These are phyloP conservation scores for Fennellomyces sp. DNA, from an alignment of 371 early-diverging fungal species.

Conservation along the genomic window DNA sequence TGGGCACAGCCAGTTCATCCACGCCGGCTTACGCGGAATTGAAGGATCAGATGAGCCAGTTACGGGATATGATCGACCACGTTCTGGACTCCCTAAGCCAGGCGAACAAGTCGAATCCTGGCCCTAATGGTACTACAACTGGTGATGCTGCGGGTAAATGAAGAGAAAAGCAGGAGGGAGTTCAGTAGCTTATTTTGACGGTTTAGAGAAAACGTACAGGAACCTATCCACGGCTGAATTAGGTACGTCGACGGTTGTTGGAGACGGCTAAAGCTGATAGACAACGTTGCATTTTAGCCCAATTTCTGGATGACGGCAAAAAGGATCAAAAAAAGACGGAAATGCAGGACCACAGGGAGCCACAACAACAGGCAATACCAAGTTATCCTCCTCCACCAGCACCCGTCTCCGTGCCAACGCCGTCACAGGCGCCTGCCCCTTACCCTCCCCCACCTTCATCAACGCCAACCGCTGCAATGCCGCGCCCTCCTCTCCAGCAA, in stretches of 20 bases:
- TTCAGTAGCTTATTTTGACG: too few relatives aligned
- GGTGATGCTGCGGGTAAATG: background rate
- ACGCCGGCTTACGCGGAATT: background rate
- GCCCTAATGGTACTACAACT: background rate
- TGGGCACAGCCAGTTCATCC: background rate
- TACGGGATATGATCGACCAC: conserved; percentile 3
- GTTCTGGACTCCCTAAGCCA: background rate
- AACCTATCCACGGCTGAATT: conserved; percentile 22
- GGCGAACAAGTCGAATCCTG: background rate
- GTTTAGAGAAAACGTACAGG: conserved; percentile 20
- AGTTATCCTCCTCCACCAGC: background rate
- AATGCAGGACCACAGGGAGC: background rate
- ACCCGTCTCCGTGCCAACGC: conserved; percentile 3
- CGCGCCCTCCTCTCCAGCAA: conserved; percentile 7
- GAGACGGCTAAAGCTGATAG: background rate
- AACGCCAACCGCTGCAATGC: conserved; percentile 3
- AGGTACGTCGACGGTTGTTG: conserved; percentile 16
- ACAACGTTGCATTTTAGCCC: conserved; percentile 7
- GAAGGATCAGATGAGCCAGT: conserved; percentile 1
- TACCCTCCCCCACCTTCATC: background rate
- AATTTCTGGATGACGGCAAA: conserved; percentile 11
- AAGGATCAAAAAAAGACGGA: background rate
- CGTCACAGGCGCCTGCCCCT: background rate
- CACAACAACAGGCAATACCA: background rate
- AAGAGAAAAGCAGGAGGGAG: too few relatives aligned